Evolutionary conservation across 495 filamentous ascomycete species (phyloP).

Genomic region (Astrocystis sublimbata): DNA sequence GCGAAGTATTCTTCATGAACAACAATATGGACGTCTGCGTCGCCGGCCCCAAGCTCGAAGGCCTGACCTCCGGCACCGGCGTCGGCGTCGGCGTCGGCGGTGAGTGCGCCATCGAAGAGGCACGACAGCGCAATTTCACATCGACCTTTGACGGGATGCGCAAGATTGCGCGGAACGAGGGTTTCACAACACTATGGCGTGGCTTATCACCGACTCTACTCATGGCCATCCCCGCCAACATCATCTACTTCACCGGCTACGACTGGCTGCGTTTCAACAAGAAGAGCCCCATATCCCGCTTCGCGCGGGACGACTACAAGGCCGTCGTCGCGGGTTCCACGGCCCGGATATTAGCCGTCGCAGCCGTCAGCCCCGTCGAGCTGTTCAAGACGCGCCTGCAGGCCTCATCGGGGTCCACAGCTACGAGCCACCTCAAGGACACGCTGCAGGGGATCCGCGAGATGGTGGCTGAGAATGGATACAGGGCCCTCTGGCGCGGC

Average conservation of each 20-base stretch:
- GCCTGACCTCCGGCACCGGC: conserved; percentile 27
- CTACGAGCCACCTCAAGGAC: conserved; percentile 58
- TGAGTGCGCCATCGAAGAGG: conserved; percentile 89
- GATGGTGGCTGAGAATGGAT: conserved; percentile 77
- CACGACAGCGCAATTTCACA: conserved; percentile 76
- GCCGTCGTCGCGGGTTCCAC: conserved; percentile 77
- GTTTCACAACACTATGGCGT: conserved; percentile 82
- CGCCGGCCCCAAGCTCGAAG: conserved; percentile 45
- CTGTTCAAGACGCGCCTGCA: conserved; percentile 94
- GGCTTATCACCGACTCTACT: conserved; percentile 87
- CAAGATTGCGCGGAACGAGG: conserved; percentile 97
- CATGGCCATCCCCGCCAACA: conserved; percentile 94
- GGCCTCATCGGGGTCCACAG: conserved; percentile 63
- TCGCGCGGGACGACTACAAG: conserved; percentile 65
- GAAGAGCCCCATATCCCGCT: conserved; percentile 63
- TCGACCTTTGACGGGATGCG: conserved; percentile 89
- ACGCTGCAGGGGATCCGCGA: conserved; percentile 73
- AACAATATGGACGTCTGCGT: conserved; percentile 83
- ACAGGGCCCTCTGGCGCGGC: conserved; percentile 87
- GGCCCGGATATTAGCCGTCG: conserved; percentile 78
- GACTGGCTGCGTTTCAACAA: conserved; percentile 81
- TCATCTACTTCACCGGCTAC: conserved; percentile 99
- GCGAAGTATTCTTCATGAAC: conserved; percentile 95
- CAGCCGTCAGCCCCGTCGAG: conserved; percentile 85
- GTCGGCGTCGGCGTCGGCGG: too few relatives aligned